Percentiles rank a stretch among this genome's conserved stretches.
phyloP scores from a whole-genome alignment of 2,329 filamentous ascomycete species.

The Huntiella moniliformis region DNA sequence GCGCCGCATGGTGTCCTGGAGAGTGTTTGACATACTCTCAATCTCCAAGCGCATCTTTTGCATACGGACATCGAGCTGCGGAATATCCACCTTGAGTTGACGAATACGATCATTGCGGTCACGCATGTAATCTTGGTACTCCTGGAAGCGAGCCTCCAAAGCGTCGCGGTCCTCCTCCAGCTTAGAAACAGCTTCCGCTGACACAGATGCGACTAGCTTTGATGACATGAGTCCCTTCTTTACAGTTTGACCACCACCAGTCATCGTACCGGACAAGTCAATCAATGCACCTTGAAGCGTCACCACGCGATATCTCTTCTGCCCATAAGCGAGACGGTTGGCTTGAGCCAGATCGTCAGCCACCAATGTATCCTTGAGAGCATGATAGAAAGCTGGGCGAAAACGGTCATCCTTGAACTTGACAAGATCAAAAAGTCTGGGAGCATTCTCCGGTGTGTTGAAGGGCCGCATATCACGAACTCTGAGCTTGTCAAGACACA shows the following conservation, averaged over 20 bases:
- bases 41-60: constrained; percentile 82
- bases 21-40: constrained; percentile 68
- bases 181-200: constrained; percentile 73
- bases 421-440: constrained; percentile 81
- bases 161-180: constrained; percentile 74
- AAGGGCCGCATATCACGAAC: constrained; percentile 61
- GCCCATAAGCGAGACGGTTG: constrained; percentile 90
- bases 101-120: constrained; percentile 58
- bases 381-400: constrained; percentile 80
- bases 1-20: constrained; percentile 65
- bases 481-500: constrained; percentile 76
- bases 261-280: constrained; percentile 97
- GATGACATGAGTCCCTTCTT: constrained; percentile 93
- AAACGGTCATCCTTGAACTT: constrained; percentile 77
- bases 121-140: constrained; percentile 69
- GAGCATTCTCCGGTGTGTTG: constrained; percentile 78
- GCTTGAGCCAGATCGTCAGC: constrained; percentile 87
- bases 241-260: constrained; percentile 78
- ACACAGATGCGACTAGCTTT: constrained; percentile 72
- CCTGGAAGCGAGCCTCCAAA: constrained; percentile 63
- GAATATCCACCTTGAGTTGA: constrained; percentile 58
- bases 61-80: constrained; percentile 70
- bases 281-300: constrained; percentile 90
- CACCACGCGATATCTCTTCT: constrained; percentile 85
- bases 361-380: constrained; percentile 86